Conservation (phyloP, 306 rosid genomes). For the Mucuna pruriens region DNA sequence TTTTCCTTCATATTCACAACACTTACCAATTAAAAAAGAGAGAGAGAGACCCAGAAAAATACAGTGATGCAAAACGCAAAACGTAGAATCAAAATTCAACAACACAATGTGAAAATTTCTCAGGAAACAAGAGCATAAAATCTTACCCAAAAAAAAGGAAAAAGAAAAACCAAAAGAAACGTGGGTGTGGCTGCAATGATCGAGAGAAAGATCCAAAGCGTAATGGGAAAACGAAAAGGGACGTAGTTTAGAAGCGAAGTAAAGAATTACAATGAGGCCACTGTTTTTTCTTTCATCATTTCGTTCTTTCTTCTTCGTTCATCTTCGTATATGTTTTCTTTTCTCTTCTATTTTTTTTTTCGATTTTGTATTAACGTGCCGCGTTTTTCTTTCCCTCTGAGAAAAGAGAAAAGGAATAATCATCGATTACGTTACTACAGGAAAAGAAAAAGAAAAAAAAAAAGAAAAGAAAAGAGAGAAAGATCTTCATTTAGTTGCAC, state of each 20-base stretch:
- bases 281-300: conserved; percentile 39
- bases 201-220: conserved; percentile 68
- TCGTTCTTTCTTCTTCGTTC: conserved; percentile 37
- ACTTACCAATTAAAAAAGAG: neutral
- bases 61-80: conserved; percentile 9
- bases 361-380: conserved; percentile 32
- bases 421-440: conserved; percentile 20
- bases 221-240: conserved; percentile 41
- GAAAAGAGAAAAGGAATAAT: conserved; percentile 4
- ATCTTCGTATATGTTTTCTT: conserved; percentile 5
- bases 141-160: conserved; percentile 15
- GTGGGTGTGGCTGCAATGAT: conserved; percentile 26
- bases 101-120: neutral
- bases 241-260: conserved; percentile 79
- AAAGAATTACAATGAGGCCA: conserved; percentile 51
- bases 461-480: conserved; percentile 12
- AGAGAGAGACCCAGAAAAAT: neutral
- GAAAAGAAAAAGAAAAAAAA: neutral
- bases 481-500: neutral
- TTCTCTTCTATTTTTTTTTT: neutral
- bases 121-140: conserved; percentile 25
- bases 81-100: conserved; percentile 21
- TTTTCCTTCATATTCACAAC: conserved; percentile 21
- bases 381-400: neutral
- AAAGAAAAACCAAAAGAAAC: neutral